Conservation (phyloP, 2,329 filamentous ascomycete genomes). For the Scedosporium apiospermum region DNA sequence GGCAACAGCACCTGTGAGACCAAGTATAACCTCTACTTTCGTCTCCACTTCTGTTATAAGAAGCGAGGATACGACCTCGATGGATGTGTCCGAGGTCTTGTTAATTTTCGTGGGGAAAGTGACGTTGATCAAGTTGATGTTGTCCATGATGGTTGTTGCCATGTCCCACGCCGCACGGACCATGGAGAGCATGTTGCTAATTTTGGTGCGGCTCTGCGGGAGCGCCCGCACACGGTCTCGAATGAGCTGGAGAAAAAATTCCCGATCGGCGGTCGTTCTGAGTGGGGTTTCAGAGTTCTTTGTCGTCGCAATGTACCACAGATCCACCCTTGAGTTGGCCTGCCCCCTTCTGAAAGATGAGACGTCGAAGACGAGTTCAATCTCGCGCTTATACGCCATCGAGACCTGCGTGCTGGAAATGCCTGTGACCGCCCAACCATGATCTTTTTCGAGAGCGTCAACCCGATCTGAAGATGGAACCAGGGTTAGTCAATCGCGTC, state of each 20-base stretch:
- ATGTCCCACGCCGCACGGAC: conserved; percentile 59
- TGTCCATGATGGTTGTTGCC: conserved; percentile 47
- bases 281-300: conserved; percentile 41
- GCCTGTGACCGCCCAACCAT: conserved; percentile 65
- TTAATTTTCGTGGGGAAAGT: conserved; percentile 55
- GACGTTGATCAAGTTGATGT: conserved; percentile 52
- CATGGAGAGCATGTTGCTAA: conserved; percentile 47
- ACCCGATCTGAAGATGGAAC: conserved; percentile 45
- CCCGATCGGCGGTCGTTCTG: conserved; percentile 54
- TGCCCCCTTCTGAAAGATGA: conserved; percentile 43
- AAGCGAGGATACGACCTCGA: conserved; percentile 52
- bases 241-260: conserved; percentile 67
- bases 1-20: conserved; percentile 36
- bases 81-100: conserved; percentile 54
- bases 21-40: conserved; percentile 55
- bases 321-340: conserved; percentile 49
- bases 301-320: conserved; percentile 59
- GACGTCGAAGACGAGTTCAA: conserved; percentile 65
- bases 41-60: conserved; percentile 57
- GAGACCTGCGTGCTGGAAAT: conserved; percentile 55
- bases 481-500: conserved; percentile 21
- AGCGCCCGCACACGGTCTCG: conserved; percentile 57
- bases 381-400: conserved; percentile 62
- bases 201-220: conserved; percentile 44
- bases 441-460: conserved; percentile 51